Conservation (phyloP, 2,329 filamentous ascomycete genomes). For the Clonostachys byssicola region DNA sequence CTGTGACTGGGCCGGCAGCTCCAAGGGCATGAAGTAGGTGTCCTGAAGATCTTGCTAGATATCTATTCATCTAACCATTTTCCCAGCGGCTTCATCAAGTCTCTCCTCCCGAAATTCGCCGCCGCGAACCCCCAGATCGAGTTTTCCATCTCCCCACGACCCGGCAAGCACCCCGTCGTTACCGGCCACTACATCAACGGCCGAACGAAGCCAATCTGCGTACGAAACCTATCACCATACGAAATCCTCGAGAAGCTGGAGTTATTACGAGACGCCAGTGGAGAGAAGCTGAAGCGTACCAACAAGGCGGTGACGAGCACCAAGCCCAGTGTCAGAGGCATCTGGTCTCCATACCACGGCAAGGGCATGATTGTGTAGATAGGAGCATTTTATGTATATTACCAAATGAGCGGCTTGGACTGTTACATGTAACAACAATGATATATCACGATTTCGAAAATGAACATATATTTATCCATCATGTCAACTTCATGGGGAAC, state of each 20-base stretch:
- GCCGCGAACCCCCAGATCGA: constrained; percentile 81
- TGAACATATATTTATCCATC: too few relatives aligned
- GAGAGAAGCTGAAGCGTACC: constrained; percentile 64
- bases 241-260: constrained; percentile 79
- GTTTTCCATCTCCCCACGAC: constrained; percentile 85
- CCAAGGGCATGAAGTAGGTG: constrained; percentile 85
- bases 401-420: not conserved
- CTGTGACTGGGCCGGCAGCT: constrained; percentile 94
- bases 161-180: constrained; percentile 84
- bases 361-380: constrained; percentile 47
- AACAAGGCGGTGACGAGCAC: constrained; percentile 62
- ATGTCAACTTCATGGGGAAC: too few relatives aligned
- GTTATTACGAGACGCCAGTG: constrained; percentile 68
- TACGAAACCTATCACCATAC: constrained; percentile 76
- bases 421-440: not conserved
- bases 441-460: not conserved
- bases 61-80: constrained; percentile 12
- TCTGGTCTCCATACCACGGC: constrained; percentile 69
- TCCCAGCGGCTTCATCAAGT: constrained; percentile 73
- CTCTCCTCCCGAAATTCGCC: constrained; percentile 73
- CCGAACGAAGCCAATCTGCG: constrained; percentile 78
- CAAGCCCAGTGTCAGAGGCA: constrained; percentile 62
- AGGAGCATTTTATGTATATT: not conserved
- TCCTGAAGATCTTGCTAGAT: not conserved
- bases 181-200: constrained; percentile 93